phyloP scores from a whole-genome alignment of 257 asterid genomes.

The Gardenia jasminoides region DNA sequence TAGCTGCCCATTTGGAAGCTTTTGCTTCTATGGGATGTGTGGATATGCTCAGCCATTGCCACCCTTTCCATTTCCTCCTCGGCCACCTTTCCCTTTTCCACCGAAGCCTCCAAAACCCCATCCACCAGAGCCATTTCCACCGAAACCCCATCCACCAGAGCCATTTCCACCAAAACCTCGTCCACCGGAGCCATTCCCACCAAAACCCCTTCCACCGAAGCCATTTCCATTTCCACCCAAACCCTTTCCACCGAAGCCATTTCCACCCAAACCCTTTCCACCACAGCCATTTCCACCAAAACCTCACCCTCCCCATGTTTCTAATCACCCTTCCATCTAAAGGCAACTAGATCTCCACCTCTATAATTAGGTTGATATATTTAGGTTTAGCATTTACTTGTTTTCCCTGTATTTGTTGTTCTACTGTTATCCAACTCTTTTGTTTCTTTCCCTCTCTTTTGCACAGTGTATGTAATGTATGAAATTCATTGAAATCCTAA shows the following conservation, averaged over 20 bases:
- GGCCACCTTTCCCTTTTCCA: conserved; percentile 23
- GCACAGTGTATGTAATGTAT: no score
- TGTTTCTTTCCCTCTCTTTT: no score
- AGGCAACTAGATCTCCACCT: not conserved
- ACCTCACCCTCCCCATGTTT: conserved; percentile 5
- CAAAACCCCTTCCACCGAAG: conserved; percentile 13
- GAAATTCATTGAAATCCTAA: no score
- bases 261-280: not conserved
- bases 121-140: conserved; percentile 15
- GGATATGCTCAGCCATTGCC: conserved; percentile 60
- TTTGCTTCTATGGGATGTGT: conserved; percentile 59
- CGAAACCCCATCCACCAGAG: no score
- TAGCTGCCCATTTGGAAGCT: conserved; percentile 39
- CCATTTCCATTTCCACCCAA: conserved; percentile 6
- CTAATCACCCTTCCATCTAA: conserved; percentile 15
- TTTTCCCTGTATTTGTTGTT: not conserved
- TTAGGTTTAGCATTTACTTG: not conserved
- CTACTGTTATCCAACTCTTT: no score
- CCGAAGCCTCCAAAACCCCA: conserved; percentile 22
- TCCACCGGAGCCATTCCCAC: conserved; percentile 5
- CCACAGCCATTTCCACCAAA: conserved; percentile 20
- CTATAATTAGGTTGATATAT: not conserved
- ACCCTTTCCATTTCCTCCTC: conserved; percentile 44
- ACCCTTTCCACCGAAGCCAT: no score
- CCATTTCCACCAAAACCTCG: conserved; percentile 12